Evolutionary conservation across 208 protist species (phyloP).

Genomic region (Leishmania tarentolae): DNA sequence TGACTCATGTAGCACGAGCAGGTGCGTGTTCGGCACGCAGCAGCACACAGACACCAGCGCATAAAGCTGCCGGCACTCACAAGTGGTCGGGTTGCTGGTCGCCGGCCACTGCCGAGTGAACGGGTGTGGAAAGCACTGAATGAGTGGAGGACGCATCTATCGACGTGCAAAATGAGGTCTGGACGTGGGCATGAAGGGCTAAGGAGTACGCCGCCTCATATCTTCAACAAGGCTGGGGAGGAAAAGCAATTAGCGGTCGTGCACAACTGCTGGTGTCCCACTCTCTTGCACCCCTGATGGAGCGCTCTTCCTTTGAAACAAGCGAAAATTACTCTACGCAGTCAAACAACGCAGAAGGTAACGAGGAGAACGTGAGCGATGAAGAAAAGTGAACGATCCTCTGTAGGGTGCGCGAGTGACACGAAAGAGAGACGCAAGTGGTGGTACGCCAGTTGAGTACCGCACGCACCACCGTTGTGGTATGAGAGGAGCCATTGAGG

Average conservation of each 20-base stretch:
- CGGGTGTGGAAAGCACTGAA: slow-evolving; percentile 82
- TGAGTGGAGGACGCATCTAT: slow-evolving; percentile 56
- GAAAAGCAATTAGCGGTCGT: neutral
- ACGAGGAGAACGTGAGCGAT: neutral
- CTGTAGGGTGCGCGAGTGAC: neutral
- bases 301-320: neutral
- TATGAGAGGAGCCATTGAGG: neutral
- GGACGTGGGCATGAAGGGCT: neutral
- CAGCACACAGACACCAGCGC: slow-evolving; percentile 83
- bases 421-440: neutral
- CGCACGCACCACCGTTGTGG: neutral
- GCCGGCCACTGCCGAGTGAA: slow-evolving; percentile 79
- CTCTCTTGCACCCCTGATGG: neutral
- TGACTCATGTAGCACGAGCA: slow-evolving; percentile 80
- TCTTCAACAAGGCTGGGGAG: neutral
- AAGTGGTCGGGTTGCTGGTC: slow-evolving; percentile 72
- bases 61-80: slow-evolving; percentile 87
- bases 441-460: neutral
- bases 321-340: neutral
- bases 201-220: neutral
- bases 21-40: slow-evolving; percentile 77
- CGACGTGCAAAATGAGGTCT: neutral
- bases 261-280: neutral
- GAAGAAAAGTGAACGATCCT: neutral
- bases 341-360: neutral